Conservation (phyloP, 2,329 filamentous ascomycete genomes). For the Talaromyces piceae region DNA sequence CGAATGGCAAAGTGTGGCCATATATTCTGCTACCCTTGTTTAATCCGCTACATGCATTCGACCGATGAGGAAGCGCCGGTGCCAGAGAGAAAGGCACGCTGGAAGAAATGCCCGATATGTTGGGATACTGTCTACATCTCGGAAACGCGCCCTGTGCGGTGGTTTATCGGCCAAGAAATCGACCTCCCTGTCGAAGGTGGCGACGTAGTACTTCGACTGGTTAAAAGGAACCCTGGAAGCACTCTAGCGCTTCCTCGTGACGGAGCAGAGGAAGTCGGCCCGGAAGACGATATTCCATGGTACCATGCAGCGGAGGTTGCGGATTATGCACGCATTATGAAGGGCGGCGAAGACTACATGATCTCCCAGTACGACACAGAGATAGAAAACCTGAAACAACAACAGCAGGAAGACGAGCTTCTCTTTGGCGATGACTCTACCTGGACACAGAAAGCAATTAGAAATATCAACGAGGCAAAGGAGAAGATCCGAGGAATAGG, state of each 20-base stretch:
- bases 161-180: constrained; percentile 83
- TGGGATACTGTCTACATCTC: constrained; percentile 89
- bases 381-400: constrained; percentile 62
- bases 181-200: constrained; percentile 72
- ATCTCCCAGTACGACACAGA: constrained; percentile 69
- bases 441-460: constrained; percentile 80
- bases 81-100: constrained; percentile 63
- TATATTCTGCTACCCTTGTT: constrained; percentile 88
- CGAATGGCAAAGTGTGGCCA: constrained; percentile 97
- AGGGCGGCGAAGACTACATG: constrained; percentile 87
- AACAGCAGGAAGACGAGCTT: constrained; percentile 82
- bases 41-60: constrained; percentile 93
- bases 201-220: constrained; percentile 81
- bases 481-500: constrained; percentile 65
- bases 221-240: constrained; percentile 71
- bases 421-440: constrained; percentile 90
- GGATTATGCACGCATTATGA: constrained; percentile 94
- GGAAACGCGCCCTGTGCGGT: constrained; percentile 80
- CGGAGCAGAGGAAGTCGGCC: constrained; percentile 60
- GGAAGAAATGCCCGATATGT: constrained; percentile 95
- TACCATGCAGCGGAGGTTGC: constrained; percentile 88
- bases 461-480: constrained; percentile 64
- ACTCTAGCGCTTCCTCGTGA: constrained; percentile 84
- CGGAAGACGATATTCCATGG: constrained; percentile 80
- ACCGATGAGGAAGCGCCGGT: constrained; percentile 60